A percentile compares a stretch with the other conserved stretches of the same genome.
Conservation (phyloP, 1,139 yeast genomes). For the Suhomyces panamericanus region DNA sequence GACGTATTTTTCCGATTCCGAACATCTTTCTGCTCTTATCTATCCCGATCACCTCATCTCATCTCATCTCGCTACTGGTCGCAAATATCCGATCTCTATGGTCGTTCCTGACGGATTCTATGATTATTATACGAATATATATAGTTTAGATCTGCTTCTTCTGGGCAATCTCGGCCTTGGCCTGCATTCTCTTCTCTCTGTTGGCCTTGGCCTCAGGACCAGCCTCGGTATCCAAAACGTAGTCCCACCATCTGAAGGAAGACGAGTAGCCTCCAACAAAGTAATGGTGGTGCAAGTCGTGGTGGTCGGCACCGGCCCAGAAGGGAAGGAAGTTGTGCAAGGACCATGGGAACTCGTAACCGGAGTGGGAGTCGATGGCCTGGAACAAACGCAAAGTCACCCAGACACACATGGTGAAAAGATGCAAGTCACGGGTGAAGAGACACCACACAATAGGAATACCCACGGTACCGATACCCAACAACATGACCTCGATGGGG, state of each 20-base stretch:
- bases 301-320: constrained; percentile 56
- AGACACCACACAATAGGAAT: constrained; percentile 46
- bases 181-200: constrained; percentile 38
- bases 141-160: constrained; percentile 16
- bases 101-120: constrained; percentile 1
- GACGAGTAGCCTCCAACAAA: constrained; percentile 49
- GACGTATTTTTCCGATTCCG: too few relatives aligned
- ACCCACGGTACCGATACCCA: constrained; percentile 51
- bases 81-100: background rate
- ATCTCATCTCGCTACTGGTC: background rate
- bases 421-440: constrained; percentile 39
- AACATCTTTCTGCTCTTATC: too few relatives aligned
- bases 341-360: constrained; percentile 52
- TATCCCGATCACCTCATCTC: too few relatives aligned
- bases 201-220: constrained; percentile 44
- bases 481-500: constrained; percentile 46
- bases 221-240: constrained; percentile 43
- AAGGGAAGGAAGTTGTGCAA: constrained; percentile 46
- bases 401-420: constrained; percentile 47
- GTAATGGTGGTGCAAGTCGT: constrained; percentile 49
- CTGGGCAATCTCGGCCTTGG: constrained; percentile 31
- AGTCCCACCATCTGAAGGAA: constrained; percentile 52
- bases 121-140: constrained; percentile 1
- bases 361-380: constrained; percentile 51
- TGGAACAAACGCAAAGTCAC: constrained; percentile 46